phyloP scores from a whole-genome alignment of 208 protist species.

The Naegleria lovaniensis region DNA sequence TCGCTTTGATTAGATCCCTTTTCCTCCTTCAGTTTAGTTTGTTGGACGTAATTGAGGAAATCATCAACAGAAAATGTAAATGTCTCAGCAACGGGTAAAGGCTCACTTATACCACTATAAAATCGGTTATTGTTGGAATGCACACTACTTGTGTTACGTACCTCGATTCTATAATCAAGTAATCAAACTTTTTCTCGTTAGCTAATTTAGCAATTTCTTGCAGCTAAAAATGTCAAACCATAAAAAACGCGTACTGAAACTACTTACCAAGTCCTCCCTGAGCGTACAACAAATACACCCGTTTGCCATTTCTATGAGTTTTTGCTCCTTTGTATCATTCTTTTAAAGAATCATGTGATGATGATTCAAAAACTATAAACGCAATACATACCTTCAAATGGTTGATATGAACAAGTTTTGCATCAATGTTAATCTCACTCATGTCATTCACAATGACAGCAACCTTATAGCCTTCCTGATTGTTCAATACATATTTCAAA shows the following conservation, averaged over 20 bases:
- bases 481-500: constrained; percentile 55
- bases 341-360: not conserved
- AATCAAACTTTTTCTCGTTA: constrained; percentile 50
- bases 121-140: not conserved
- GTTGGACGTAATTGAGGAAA: not conserved
- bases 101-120: constrained; percentile 53
- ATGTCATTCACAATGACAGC: constrained; percentile 72
- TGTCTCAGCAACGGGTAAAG: constrained; percentile 54
- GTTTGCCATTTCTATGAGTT: constrained; percentile 26
- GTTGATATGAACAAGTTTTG: constrained; percentile 20
- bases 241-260: constrained; percentile 30
- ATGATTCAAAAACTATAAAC: not conserved
- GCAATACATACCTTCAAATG: not conserved
- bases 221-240: constrained; percentile 38
- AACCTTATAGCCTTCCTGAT: constrained; percentile 43
- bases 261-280: constrained; percentile 54
- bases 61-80: constrained; percentile 8
- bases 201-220: constrained; percentile 34
- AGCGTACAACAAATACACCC: constrained; percentile 74
- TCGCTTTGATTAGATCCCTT: not conserved
- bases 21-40: not conserved
- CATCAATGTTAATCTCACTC: constrained; percentile 60
- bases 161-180: constrained; percentile 61
- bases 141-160: not conserved
- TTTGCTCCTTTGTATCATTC: not conserved